A percentile compares a stretch with the other conserved stretches of the same genome.
phyloP scores from a whole-genome alignment of 306 rosid genomes.

The Acacia crassicarpa region DNA sequence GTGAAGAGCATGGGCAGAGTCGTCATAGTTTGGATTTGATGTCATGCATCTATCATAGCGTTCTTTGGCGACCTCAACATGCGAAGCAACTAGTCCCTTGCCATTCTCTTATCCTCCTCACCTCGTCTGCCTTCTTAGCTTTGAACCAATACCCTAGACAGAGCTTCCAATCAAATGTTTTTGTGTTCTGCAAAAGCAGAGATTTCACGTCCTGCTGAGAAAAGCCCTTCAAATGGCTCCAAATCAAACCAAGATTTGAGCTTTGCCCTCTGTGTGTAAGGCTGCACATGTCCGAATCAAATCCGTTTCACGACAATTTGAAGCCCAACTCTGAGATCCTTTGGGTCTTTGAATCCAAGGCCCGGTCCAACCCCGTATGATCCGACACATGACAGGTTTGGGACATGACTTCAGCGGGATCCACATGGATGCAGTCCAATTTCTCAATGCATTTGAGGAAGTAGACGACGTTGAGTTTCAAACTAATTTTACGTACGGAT shows the following conservation, averaged over 20 bases:
- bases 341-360: neutral
- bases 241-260: neutral
- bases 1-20: neutral
- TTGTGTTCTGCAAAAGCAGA: neutral
- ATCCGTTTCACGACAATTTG: neutral
- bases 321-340: neutral
- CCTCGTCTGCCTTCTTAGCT: neutral
- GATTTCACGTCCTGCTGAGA: neutral
- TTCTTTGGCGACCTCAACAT: neutral
- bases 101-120: neutral
- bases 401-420: slow-evolving; percentile 60
- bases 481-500: slow-evolving; percentile 26
- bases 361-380: neutral
- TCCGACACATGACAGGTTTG: neutral
- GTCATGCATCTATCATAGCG: neutral
- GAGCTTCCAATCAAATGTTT: neutral
- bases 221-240: neutral
- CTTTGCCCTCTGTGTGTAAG: neutral
- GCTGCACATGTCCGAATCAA: neutral
- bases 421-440: slow-evolving; percentile 59
- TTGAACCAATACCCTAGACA: neutral
- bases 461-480: neutral
- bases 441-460: neutral
- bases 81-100: neutral
- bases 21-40: neutral